A percentile compares a stretch with the other conserved stretches of the same genome.
These are phyloP conservation scores for Funneliformis geosporum DNA, from an alignment of 192 early-diverging fungal species.

Conservation along the genomic window DNA sequence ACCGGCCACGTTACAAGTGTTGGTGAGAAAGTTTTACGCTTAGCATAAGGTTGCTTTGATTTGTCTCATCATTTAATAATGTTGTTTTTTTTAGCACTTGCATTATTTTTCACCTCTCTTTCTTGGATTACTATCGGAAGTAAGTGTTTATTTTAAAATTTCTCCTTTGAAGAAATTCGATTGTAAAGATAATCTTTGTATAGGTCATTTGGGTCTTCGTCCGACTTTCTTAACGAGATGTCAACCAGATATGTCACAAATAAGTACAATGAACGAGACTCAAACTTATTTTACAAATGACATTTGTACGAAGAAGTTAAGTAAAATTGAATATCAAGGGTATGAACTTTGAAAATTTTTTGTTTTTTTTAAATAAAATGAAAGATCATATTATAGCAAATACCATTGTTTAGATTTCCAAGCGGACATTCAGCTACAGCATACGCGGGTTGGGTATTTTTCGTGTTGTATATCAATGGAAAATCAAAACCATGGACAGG, in stretches of 20 bases:
- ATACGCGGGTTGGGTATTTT: slow-evolving; percentile 35
- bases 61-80: neutral
- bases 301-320: slow-evolving; percentile 24
- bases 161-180: no score
- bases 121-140: slow-evolving; percentile 29
- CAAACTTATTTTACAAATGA: slow-evolving; percentile 27
- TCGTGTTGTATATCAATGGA: slow-evolving; percentile 28
- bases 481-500: slow-evolving; percentile 33
- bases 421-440: slow-evolving; percentile 33
- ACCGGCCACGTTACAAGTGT: slow-evolving; percentile 7
- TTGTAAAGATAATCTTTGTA: neutral
- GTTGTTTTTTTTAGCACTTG: neutral
- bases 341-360: neutral
- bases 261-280: neutral
- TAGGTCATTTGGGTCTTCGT: slow-evolving; percentile 28
- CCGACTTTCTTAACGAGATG: slow-evolving; percentile 34
- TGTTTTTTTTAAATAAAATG: neutral
- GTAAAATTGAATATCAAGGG: slow-evolving; percentile 35
- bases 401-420: slow-evolving; percentile 26
- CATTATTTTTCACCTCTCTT: slow-evolving; percentile 22
- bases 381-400: no score
- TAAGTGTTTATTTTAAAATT: neutral
- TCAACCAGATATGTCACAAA: slow-evolving; percentile 2
- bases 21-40: neutral
- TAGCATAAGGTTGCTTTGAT: neutral